Conservation (phyloP, 305 asterid genomes). For the Fraxinus floribunda region DNA sequence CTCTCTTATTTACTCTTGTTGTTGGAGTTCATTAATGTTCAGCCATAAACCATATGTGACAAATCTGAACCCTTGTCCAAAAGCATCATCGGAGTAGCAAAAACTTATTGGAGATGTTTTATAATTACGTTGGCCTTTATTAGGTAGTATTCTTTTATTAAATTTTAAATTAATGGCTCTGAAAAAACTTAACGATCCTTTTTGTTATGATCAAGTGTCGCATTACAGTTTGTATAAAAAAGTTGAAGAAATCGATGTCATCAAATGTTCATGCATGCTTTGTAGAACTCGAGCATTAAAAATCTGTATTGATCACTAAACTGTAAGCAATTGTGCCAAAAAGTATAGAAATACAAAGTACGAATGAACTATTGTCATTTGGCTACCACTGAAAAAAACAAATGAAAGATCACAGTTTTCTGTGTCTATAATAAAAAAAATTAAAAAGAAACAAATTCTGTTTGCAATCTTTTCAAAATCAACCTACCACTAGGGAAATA, state of each 20-base stretch:
- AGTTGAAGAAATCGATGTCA: background rate
- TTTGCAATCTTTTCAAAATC: background rate
- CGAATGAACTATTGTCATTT: background rate
- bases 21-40: background rate
- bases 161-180: background rate
- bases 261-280: background rate
- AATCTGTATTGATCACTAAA: background rate
- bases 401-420: background rate
- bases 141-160: background rate
- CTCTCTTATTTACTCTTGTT: background rate
- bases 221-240: background rate
- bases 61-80: background rate
- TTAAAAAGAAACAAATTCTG: background rate
- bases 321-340: background rate
- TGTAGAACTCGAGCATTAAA: background rate
- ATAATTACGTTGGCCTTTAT: background rate
- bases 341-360: background rate
- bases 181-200: background rate
- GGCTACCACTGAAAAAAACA: background rate
- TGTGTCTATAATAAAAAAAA: background rate
- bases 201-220: background rate
- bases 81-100: too few species aligned
- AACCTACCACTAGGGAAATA: background rate
- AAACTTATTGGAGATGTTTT: too few species aligned
- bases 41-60: background rate